phyloP scores from a whole-genome alignment of 2,329 filamentous ascomycete genomes.

The Xylaria sp. region DNA sequence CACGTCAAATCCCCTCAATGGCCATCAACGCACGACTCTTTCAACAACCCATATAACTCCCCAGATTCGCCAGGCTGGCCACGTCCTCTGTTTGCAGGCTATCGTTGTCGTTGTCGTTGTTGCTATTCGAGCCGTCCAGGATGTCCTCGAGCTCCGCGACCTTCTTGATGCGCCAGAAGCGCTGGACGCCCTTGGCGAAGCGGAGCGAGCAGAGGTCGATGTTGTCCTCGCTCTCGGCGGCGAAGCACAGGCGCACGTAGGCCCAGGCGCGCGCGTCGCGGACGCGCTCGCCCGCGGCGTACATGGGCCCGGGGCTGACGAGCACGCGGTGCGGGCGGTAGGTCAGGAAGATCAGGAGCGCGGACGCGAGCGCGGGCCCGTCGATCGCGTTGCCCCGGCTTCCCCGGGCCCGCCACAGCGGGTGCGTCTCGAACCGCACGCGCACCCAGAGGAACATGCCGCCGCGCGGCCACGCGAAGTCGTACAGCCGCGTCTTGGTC shows the following conservation, averaged over 20 bases:
- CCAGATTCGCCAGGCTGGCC: conserved; percentile 26
- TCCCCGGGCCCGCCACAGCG: conserved; percentile 56
- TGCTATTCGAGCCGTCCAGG: conserved; percentile 43
- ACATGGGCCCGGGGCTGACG: conserved; percentile 72
- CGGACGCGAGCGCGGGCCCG: conserved; percentile 59
- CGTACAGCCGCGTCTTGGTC: conserved; percentile 72
- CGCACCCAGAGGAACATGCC: conserved; percentile 93
- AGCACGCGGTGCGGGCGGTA: conserved; percentile 71
- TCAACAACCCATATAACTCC: conserved; percentile 34
- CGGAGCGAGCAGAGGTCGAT: conserved; percentile 63
- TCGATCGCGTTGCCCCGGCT: conserved; percentile 48
- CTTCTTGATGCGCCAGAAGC: conserved; percentile 78
- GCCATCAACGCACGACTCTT: not conserved
- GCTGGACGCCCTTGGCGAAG: conserved; percentile 69
- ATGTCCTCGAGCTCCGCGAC: conserved; percentile 67
- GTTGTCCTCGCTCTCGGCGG: conserved; percentile 74
- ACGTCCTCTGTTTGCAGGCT: conserved; percentile 24
- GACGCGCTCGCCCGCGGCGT: conserved; percentile 68
- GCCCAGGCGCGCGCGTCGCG: conserved; percentile 63
- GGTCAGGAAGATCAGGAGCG: conserved; percentile 73
- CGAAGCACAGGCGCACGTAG: conserved; percentile 82
- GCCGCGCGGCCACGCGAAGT: conserved; percentile 78
- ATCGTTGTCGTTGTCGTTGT: no score
- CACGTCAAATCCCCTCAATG: not conserved
- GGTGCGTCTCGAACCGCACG: conserved; percentile 72